Percentiles rank a stretch among this genome's conserved stretches.
These are phyloP conservation scores for Phytophthora uliginosa DNA, from an alignment of 352 stramenopile genomes.

Conservation along the genomic window DNA sequence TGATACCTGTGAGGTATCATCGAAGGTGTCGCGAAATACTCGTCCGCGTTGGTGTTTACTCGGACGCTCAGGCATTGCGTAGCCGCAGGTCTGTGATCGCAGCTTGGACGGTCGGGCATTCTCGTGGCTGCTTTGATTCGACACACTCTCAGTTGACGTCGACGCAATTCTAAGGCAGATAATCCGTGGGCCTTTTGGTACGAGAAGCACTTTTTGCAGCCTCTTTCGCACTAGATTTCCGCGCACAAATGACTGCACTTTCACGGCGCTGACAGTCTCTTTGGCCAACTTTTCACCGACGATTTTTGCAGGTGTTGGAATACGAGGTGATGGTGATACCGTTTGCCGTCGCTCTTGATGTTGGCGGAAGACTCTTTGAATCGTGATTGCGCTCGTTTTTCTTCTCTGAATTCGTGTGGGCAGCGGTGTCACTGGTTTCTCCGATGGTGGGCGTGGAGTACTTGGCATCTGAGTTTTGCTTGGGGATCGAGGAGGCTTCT, in stretches of 20 bases:
- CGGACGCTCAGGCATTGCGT: conserved; percentile 35
- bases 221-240: conserved; percentile 48
- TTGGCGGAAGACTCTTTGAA: conserved; percentile 56
- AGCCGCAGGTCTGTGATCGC: conserved; percentile 32
- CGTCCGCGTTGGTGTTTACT: conserved; percentile 22
- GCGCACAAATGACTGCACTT: conserved; percentile 65
- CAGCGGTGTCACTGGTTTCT: background rate
- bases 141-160: background rate
- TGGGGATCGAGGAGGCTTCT: conserved; percentile 7
- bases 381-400: conserved; percentile 41
- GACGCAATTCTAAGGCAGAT: conserved; percentile 45
- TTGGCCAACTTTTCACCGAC: conserved; percentile 26
- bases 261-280: conserved; percentile 46
- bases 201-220: conserved; percentile 32
- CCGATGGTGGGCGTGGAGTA: background rate
- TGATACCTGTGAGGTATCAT: conserved; percentile 1
- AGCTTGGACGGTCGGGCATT: background rate
- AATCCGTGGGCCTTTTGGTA: conserved; percentile 26
- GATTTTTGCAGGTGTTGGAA: conserved; percentile 8
- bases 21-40: background rate
- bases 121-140: conserved; percentile 30
- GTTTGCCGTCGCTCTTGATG: conserved; percentile 36
- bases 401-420: conserved; percentile 6
- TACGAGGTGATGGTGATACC: background rate
- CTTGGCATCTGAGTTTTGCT: conserved; percentile 1